phyloP scores from a whole-genome alignment of 2,329 filamentous ascomycete species.

The Colletotrichum viniferum region DNA sequence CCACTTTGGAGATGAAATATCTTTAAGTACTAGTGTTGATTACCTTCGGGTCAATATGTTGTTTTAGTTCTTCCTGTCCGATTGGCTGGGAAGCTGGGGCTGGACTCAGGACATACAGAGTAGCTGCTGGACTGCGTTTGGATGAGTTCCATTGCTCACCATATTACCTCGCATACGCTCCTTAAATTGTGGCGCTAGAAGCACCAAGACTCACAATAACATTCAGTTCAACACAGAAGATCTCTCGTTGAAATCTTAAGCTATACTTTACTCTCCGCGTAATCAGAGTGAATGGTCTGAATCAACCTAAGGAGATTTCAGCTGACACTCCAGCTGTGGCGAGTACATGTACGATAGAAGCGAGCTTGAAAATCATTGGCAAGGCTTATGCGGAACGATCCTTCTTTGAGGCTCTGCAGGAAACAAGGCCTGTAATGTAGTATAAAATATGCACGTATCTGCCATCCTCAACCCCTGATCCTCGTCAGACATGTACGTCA shows the following conservation, averaged over 20 bases:
- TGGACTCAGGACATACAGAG: neutral
- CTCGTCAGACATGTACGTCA: neutral
- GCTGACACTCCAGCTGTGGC: neutral
- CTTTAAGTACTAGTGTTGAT: neutral
- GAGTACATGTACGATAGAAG: neutral
- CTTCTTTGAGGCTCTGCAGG: neutral
- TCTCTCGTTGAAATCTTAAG: no score
- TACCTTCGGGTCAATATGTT: no score
- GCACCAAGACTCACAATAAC: neutral
- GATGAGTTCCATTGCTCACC: fast-evolving
- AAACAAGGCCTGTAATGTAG: neutral
- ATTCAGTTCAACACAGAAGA: no score
- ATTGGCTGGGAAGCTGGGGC: neutral
- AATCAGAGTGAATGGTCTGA: no score
- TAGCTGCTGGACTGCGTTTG: neutral
- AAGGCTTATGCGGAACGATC: neutral
- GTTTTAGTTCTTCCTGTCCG: no score
- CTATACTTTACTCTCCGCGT: no score
- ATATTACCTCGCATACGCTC: fast-evolving
- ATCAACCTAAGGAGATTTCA: no score
- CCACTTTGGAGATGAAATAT: neutral
- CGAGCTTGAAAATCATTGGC: neutral
- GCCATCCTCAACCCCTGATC: neutral
- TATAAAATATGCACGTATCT: neutral
- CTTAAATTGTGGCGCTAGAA: neutral